Conservation (phyloP, 2,329 filamentous ascomycete species). For the Colletotrichum aenigma region DNA sequence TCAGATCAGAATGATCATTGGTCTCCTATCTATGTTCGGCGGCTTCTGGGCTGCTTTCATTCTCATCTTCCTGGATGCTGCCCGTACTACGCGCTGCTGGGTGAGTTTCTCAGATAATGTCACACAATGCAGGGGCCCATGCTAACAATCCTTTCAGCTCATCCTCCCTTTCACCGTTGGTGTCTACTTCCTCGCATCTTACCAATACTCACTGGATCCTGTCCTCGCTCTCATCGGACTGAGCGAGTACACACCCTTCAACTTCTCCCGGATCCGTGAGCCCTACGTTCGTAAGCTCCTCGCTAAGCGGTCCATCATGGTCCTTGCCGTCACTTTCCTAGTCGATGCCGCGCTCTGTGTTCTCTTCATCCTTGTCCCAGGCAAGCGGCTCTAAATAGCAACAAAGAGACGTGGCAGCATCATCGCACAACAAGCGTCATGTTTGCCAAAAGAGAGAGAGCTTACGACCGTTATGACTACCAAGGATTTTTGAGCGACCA, state of each 20-base stretch:
- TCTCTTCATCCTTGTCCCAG: conserved; percentile 94
- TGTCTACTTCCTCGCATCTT: conserved; percentile 86
- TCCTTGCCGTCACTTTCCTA: conserved; percentile 75
- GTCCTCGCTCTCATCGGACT: conserved; percentile 85
- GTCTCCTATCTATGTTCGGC: conserved; percentile 84
- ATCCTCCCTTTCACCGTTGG: conserved; percentile 93
- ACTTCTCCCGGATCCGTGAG: conserved; percentile 86
- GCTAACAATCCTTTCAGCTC: conserved; percentile 38
- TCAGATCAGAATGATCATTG: conserved; percentile 83
- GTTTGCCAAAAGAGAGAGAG: neutral
- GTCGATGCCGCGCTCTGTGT: conserved; percentile 84
- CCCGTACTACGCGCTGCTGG: conserved; percentile 79
- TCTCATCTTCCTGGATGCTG: conserved; percentile 86
- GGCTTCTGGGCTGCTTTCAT: conserved; percentile 95
- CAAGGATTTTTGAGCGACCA: conserved; percentile 14
- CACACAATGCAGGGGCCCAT: neutral
- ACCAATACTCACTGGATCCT: conserved; percentile 95
- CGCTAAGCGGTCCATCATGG: conserved; percentile 81
- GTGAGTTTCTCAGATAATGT: conserved; percentile 55
- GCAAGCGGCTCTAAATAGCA: conserved; percentile 71
- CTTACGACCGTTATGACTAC: conserved; percentile 19
- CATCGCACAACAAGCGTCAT: neutral
- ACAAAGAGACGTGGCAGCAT: neutral
- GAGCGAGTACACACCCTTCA: conserved; percentile 97
- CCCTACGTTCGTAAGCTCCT: conserved; percentile 89